Conservation (phyloP, 352 stramenopile species). For the Globisporangium abappressorium region DNA sequence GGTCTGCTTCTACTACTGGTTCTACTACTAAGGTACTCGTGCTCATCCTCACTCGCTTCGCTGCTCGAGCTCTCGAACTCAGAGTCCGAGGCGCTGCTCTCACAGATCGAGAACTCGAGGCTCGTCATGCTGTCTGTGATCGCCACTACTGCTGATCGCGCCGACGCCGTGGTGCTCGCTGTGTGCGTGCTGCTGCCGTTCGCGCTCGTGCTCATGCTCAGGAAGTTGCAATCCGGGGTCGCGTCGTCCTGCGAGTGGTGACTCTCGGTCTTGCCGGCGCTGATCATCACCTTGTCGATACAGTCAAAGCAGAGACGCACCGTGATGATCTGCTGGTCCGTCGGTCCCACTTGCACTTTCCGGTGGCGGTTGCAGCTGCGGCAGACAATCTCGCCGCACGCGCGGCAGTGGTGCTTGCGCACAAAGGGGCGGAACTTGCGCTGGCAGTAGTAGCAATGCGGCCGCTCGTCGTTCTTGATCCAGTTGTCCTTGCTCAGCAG, state of each 20-base stretch:
- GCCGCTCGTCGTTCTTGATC: slow-evolving; percentile 64
- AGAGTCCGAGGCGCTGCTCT: slow-evolving; percentile 21
- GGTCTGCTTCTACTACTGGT: not conserved
- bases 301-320: slow-evolving; percentile 77
- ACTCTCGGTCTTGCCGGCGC: slow-evolving; percentile 18
- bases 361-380: slow-evolving; percentile 65
- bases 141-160: not conserved
- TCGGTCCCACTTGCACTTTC: slow-evolving; percentile 37
- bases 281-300: slow-evolving; percentile 66
- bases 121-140: slow-evolving; percentile 7
- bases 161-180: slow-evolving; percentile 29
- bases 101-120: slow-evolving; percentile 34
- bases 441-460: slow-evolving; percentile 78
- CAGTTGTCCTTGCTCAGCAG: slow-evolving; percentile 68
- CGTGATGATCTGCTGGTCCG: slow-evolving; percentile 27
- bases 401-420: slow-evolving; percentile 78
- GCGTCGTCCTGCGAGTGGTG: slow-evolving; percentile 11
- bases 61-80: slow-evolving; percentile 34
- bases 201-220: slow-evolving; percentile 20
- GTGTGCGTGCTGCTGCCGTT: slow-evolving; percentile 32
- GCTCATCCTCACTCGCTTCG: slow-evolving; percentile 31
- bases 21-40: slow-evolving; percentile 19
- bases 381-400: slow-evolving; percentile 79
- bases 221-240: slow-evolving; percentile 14
- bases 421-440: slow-evolving; percentile 74